Percentiles rank a stretch among this genome's conserved stretches.
Evolutionary conservation across 371 early-diverging fungal genomes (phyloP).

Genomic region (Syncephalis plumigaleata): DNA sequence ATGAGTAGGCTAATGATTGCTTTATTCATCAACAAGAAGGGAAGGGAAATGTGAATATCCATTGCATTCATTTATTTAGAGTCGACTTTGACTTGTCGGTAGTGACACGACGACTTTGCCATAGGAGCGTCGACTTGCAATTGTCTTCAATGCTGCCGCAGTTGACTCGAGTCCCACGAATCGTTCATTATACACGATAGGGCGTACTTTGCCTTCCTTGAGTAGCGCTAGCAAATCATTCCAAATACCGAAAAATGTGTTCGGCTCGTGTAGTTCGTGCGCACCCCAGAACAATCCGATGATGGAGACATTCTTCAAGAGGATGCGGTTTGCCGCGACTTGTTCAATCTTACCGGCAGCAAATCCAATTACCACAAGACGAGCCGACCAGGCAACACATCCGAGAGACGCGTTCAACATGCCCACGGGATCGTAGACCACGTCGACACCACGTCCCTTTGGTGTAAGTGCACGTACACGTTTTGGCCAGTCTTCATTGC

Average conservation of each 20-base stretch:
- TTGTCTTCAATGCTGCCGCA: slow-evolving; percentile 46
- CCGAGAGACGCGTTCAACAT: slow-evolving; percentile 45
- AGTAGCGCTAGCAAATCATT: slow-evolving; percentile 43
- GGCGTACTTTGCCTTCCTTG: slow-evolving; percentile 32
- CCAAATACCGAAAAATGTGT: slow-evolving; percentile 50
- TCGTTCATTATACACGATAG: slow-evolving; percentile 49
- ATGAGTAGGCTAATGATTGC: no score
- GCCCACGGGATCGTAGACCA: slow-evolving; percentile 68
- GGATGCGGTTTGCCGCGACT: slow-evolving; percentile 56
- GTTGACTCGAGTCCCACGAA: slow-evolving; percentile 44
- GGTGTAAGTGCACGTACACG: slow-evolving; percentile 51
- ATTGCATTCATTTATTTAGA: no score
- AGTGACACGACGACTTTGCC: slow-evolving; percentile 56
- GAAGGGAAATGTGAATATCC: no score
- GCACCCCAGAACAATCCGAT: slow-evolving; percentile 69
- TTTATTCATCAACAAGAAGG: no score
- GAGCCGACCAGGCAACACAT: slow-evolving; percentile 75
- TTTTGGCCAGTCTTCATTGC: slow-evolving; percentile 52
- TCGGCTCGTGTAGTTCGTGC: slow-evolving; percentile 44
- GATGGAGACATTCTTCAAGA: slow-evolving; percentile 65
- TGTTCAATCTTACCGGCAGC: slow-evolving; percentile 70
- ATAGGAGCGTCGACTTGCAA: slow-evolving; percentile 49
- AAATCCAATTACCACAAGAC: slow-evolving; percentile 74
- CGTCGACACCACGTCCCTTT: slow-evolving; percentile 46
- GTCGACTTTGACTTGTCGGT: no score